Base-by-base conservation (phyloP, 192 early-diverging fungal genomes). In the Rhizophagus clarus region DNA sequence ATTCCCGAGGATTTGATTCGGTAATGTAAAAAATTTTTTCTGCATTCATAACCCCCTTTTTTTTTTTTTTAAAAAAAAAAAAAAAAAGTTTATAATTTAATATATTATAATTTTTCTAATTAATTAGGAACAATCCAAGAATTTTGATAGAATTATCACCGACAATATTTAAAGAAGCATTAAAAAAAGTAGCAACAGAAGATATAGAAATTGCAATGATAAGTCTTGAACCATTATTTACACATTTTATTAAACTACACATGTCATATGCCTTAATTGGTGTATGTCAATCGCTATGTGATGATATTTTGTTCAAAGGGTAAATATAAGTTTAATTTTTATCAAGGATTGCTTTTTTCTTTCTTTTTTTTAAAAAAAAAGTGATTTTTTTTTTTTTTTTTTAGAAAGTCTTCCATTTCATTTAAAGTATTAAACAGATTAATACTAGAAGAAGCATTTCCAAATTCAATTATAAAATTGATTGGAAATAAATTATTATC, bases 251-350 rank as follows among this genome's bases (percentile, higher is more conserved):
- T 26, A 32, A 70, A 67, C 77, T 67, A 70, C 26, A 61, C 40
- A 70, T 26, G 15, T 79, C 77, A 69, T 79, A 66, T 32, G 47
- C 66, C 20, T 79, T 79, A 60, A 32, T 79, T 61, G 68, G 66
- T 34, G 29, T 51, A 42, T 22, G 47, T 79, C 77, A 79, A 70
- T 79, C 64, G 77, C 24, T 79, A 60, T 79, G 77, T 61, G 63
- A 79, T 68, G 77, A 79, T 70, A 29, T 61, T 67, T 70, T 51
- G 1, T 56, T 70, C 26, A 60, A 51, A 79, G 77, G 64, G 77
- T 79, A 79, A 77, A 28, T 26, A 31, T 37, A 37, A 69, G n/a
- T 72, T 47, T 72, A 47, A 49, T n/a, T 31, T n/a, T 71, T 40
- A n/a, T 32, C 42, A 42, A 22, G 22, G 40, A 31, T 8, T n/a